Evolutionary conservation across 768 basidiomycete genomes (phyloP).

Genomic region (Termitomyces sp.): DNA sequence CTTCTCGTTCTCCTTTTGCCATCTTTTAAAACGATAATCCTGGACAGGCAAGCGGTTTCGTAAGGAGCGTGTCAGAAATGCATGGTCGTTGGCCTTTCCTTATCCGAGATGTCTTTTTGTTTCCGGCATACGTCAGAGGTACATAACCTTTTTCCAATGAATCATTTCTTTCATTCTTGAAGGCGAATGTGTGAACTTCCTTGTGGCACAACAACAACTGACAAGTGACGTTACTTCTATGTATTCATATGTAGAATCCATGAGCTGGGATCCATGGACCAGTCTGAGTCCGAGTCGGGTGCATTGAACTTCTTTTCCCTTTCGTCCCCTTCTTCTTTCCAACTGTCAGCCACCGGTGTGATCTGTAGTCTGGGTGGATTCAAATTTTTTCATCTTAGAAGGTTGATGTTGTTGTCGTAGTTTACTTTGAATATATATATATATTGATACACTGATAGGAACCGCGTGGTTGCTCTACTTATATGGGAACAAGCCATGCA

Average conservation of each 20-base stretch:
- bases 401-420: background rate
- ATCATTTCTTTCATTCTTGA: background rate
- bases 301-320: background rate
- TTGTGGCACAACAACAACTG: background rate
- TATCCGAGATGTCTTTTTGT: background rate
- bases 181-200: background rate
- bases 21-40: background rate
- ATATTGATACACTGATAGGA: too few species aligned
- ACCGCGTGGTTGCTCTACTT: background rate
- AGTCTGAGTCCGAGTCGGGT: constrained; percentile 4
- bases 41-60: background rate
- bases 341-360: background rate
- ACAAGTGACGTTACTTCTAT: background rate
- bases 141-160: too few species aligned
- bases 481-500: background rate
- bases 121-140: background rate
- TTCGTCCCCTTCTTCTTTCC: background rate
- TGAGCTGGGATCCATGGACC: background rate
- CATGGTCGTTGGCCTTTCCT: background rate
- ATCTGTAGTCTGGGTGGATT: too few species aligned
- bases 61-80: background rate
- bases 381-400: background rate
- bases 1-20: background rate
- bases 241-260: background rate
- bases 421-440: too few species aligned